Evolutionary conservation across 108 stramenopile genomes (phyloP).

Genomic region (Nannochloropsis salina): DNA sequence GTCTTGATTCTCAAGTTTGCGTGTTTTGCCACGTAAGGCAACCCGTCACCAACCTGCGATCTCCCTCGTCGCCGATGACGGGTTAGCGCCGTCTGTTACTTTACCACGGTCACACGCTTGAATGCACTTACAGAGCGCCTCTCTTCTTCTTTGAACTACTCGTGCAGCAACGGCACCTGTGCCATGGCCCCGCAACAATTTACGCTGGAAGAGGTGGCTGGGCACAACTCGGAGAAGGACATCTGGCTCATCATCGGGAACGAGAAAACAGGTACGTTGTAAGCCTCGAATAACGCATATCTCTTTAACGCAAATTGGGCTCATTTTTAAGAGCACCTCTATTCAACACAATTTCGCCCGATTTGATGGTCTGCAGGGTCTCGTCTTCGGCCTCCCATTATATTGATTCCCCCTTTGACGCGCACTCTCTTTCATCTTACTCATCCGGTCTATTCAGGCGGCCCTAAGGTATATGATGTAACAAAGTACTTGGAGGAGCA

Average conservation of each 20-base stretch:
- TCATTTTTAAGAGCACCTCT: no score
- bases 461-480: slow-evolving; percentile 93
- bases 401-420: neutral
- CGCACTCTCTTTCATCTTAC: neutral
- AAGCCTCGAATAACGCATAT: neutral
- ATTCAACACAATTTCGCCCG: no score
- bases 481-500: slow-evolving; percentile 92
- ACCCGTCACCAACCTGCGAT: no score
- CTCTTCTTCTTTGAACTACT: no score
- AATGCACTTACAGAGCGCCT: no score
- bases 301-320: neutral
- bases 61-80: no score
- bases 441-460: slow-evolving; percentile 53
- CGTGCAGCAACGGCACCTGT: neutral
- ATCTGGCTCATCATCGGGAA: slow-evolving; percentile 94
- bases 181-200: slow-evolving; percentile 28
- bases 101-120: no score
- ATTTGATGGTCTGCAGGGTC: no score
- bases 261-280: slow-evolving; percentile 66
- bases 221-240: slow-evolving; percentile 77
- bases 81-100: no score
- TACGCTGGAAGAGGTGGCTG: slow-evolving; percentile 74
- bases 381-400: neutral
- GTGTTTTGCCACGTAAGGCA: no score
- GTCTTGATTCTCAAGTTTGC: no score